These are phyloP conservation scores for Salicornia ramosissima DNA, from an alignment of 148 eudicot genomes.

Conservation along the genomic window DNA sequence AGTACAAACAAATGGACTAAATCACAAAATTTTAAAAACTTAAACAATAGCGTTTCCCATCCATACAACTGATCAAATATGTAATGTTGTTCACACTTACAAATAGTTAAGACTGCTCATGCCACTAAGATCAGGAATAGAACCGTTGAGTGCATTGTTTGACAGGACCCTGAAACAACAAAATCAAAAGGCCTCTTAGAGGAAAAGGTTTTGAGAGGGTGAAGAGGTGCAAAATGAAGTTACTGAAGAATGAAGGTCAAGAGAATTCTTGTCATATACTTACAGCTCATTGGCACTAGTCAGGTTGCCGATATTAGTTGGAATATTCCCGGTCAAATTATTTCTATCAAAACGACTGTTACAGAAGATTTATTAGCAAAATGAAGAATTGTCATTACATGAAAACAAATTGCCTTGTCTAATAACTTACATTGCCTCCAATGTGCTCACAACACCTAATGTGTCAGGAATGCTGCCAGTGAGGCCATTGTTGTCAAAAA, in stretches of 20 bases:
- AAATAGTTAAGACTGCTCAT: constrained; percentile 44
- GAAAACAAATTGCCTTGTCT: background rate
- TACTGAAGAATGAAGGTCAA: background rate
- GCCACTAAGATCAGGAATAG: constrained; percentile 65
- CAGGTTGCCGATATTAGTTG: constrained; percentile 52
- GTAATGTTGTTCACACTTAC: constrained; percentile 38
- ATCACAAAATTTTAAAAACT: no score
- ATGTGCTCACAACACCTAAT: constrained; percentile 47
- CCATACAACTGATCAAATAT: background rate
- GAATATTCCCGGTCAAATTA: constrained; percentile 46
- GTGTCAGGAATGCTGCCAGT: constrained; percentile 58
- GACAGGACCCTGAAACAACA: constrained; percentile 56
- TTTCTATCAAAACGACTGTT: constrained; percentile 80
- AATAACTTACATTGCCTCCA: constrained; percentile 74
- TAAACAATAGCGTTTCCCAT: background rate
- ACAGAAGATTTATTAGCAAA: constrained; percentile 13
- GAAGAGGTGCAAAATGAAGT: background rate
- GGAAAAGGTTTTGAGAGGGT: background rate
- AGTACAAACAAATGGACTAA: no score
- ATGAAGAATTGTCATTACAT: background rate
- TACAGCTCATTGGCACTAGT: constrained; percentile 56
- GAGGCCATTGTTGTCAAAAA: constrained; percentile 67
- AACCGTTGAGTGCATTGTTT: constrained; percentile 59
- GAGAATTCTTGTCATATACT: constrained; percentile 26
- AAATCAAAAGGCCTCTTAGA: constrained; percentile 3